A percentile compares a stretch with the other conserved stretches of the same genome.
phyloP scores from a whole-genome alignment of 2,329 filamentous ascomycete genomes.

The Incumbomyces delicatus region DNA sequence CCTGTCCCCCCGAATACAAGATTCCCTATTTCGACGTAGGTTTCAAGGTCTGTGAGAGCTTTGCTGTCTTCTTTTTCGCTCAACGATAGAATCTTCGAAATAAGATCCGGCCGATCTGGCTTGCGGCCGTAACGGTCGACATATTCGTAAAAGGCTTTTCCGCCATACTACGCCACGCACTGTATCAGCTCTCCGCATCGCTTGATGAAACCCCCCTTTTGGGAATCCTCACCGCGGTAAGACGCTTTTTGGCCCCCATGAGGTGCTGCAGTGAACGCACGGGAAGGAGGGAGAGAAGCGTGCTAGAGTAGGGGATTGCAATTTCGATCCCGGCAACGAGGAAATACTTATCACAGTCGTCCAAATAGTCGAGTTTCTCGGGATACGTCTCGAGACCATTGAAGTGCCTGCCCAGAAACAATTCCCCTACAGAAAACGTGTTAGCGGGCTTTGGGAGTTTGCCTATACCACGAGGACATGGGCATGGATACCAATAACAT shows the following conservation, averaged over 20 bases:
- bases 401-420: too few relatives aligned
- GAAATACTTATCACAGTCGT: constrained; percentile 7
- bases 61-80: constrained; percentile 3
- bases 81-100: constrained; percentile 9
- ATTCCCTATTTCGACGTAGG: constrained; percentile 8
- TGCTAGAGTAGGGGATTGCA: background rate
- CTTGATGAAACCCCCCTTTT: background rate
- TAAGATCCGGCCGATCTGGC: constrained; percentile 10
- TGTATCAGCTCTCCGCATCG: background rate
- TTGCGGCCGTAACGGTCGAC: constrained; percentile 6
- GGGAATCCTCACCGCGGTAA: background rate
- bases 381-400: too few relatives aligned
- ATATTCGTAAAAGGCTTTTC: constrained; percentile 6
- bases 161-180: constrained; percentile 10
- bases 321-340: background rate
- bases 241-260: too few relatives aligned
- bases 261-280: too few relatives aligned
- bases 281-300: too few relatives aligned
- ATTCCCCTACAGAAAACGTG: background rate
- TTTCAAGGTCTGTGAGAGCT: constrained; percentile 6
- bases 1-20: constrained; percentile 12
- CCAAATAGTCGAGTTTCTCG: constrained; percentile 5
- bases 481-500: constrained; percentile 7
- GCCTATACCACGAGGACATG: constrained; percentile 3
- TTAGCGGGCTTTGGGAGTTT: constrained; percentile 7